Conservation (phyloP, 179 eudicot genomes). For the Beta macrorhiza region DNA sequence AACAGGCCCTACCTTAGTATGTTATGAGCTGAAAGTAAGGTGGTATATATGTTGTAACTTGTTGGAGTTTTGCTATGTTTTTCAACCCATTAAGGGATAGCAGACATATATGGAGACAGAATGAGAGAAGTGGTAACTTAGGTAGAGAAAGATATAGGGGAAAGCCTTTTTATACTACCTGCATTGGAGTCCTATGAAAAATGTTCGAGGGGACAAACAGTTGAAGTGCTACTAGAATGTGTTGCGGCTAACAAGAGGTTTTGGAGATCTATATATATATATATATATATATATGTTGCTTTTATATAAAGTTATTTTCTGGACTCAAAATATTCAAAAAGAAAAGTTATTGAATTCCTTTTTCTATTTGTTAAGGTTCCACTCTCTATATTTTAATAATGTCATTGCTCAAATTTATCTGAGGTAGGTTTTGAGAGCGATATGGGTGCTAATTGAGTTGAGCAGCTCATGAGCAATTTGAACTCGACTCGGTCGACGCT, state of each 20-base stretch:
- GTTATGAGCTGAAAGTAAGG: not conserved
- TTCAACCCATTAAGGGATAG: not conserved
- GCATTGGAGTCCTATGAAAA: not conserved
- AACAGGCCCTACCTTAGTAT: too few relatives aligned
- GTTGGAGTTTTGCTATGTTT: not conserved
- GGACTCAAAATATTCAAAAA: not conserved
- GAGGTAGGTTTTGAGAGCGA: too few relatives aligned
- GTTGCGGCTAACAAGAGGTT: constrained; percentile 4
- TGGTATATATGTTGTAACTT: not conserved
- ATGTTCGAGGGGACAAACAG: not conserved
- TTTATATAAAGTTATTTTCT: not conserved
- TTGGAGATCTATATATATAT: not conserved
- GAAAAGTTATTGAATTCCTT: not conserved
- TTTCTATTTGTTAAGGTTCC: not conserved
- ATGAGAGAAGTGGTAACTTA: not conserved
- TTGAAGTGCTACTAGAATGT: constrained; percentile 4
- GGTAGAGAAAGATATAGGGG: not conserved
- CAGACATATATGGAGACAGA: not conserved
- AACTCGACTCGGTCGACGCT: too few relatives aligned
- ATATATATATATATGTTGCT: not conserved
- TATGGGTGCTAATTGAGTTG: too few relatives aligned
- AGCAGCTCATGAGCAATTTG: too few relatives aligned
- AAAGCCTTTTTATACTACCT: not conserved
- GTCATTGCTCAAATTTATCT: too few relatives aligned
- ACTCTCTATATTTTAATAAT: not conserved